Conservation (phyloP, 495 filamentous ascomycete species). For the Xylaria sp. region DNA sequence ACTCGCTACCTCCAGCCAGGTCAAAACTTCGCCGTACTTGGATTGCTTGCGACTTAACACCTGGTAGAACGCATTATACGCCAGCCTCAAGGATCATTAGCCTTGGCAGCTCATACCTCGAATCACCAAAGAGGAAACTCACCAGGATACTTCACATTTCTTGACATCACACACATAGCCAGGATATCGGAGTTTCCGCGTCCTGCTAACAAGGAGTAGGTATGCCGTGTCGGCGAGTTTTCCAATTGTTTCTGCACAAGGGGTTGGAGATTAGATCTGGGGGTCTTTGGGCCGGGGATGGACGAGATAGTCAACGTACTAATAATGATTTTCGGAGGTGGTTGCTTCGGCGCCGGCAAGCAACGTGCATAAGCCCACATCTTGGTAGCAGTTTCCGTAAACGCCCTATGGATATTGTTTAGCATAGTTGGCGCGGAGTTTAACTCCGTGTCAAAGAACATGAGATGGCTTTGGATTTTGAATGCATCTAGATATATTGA, state of each 20-base stretch:
- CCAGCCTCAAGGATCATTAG: slow-evolving; percentile 55
- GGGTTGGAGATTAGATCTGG: background rate
- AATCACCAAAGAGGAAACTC: slow-evolving; percentile 33
- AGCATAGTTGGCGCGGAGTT: slow-evolving; percentile 75
- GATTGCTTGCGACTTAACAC: slow-evolving; percentile 74
- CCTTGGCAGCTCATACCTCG: background rate
- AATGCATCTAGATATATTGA: slow-evolving; percentile 60
- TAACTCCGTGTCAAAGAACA: slow-evolving; percentile 87
- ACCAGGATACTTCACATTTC: slow-evolving; percentile 74
- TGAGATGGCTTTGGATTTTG: slow-evolving; percentile 84
- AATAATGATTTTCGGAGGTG: slow-evolving; percentile 61
- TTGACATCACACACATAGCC: slow-evolving; percentile 65
- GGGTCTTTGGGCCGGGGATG: background rate
- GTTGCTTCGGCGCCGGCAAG: slow-evolving; percentile 62
- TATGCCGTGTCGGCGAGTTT: slow-evolving; percentile 70
- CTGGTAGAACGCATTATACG: slow-evolving; percentile 67
- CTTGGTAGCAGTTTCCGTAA: slow-evolving; percentile 79
- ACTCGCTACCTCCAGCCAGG: slow-evolving; percentile 65
- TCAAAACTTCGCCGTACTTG: slow-evolving; percentile 63
- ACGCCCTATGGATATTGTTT: slow-evolving; percentile 74
- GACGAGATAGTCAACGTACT: slow-evolving; percentile 52
- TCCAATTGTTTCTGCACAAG: slow-evolving; percentile 65
- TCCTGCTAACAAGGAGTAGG: slow-evolving; percentile 67
- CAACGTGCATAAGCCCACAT: slow-evolving; percentile 79
- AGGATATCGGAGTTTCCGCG: slow-evolving; percentile 52